A percentile compares a stretch with the other conserved stretches of the same genome.
phyloP scores from a whole-genome alignment of 768 basidiomycete genomes.

The Atractiella rhizophila region DNA sequence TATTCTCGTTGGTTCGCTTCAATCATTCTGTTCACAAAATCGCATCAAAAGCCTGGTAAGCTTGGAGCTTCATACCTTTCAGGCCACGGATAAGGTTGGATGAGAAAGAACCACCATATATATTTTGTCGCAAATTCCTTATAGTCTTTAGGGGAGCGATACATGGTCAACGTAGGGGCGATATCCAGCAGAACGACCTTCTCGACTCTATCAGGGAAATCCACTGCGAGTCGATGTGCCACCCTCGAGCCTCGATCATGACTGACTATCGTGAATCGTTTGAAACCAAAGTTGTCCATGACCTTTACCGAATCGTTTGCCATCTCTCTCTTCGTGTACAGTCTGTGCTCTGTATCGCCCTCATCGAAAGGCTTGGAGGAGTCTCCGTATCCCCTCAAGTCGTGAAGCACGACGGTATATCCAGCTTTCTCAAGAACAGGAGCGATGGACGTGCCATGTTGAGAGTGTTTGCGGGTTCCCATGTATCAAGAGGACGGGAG shows the following conservation, averaged over 20 bases:
- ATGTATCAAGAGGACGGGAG: too few relatives aligned
- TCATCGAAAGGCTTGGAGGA: slow-evolving; percentile 5
- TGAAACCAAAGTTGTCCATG: slow-evolving; percentile 15
- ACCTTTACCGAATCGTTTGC: slow-evolving; percentile 18
- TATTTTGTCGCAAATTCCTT: too few relatives aligned
- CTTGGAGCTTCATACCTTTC: neutral
- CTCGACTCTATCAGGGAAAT: slow-evolving; percentile 15
- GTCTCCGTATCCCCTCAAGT: slow-evolving; percentile 3
- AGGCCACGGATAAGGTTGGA: too few relatives aligned
- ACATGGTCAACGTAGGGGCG: slow-evolving; percentile 19
- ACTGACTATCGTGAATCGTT: slow-evolving; percentile 15
- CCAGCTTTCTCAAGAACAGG: slow-evolving; percentile 5
- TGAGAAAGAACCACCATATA: too few relatives aligned
- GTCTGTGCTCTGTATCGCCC: slow-evolving; percentile 11
- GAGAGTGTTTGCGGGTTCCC: slow-evolving; percentile 4
- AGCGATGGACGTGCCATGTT: slow-evolving; percentile 4
- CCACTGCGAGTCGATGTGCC: slow-evolving; percentile 19
- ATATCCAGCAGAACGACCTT: slow-evolving; percentile 20
- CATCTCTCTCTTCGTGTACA: slow-evolving; percentile 20
- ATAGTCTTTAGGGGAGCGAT: too few relatives aligned
- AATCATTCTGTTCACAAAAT: too few relatives aligned
- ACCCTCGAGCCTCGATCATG: slow-evolving; percentile 21
- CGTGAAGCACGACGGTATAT: slow-evolving; percentile 2
- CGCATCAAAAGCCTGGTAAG: neutral
- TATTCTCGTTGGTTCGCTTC: too few relatives aligned